A percentile compares a stretch with the other conserved stretches of the same genome.
These are phyloP conservation scores for Komagataella pastoris DNA, from an alignment of 805 yeast species.

Conservation along the genomic window DNA sequence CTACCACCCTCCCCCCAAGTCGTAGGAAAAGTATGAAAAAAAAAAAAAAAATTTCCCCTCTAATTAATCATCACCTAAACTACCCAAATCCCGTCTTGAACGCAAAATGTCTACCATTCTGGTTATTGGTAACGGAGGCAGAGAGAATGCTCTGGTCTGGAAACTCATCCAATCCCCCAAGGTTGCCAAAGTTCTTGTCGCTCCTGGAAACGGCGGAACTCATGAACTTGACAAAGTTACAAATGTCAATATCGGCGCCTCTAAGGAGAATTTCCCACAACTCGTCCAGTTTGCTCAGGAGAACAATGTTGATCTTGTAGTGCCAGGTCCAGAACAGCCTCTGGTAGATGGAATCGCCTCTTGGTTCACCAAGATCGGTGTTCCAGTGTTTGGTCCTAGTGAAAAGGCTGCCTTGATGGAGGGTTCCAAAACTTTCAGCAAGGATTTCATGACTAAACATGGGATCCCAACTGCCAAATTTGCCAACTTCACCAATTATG, in stretches of 20 bases:
- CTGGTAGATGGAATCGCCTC: slow-evolving; percentile 84
- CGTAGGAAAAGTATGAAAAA: background rate
- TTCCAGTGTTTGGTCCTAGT: slow-evolving; percentile 96
- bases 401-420: slow-evolving; percentile 86
- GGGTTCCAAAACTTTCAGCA: slow-evolving; percentile 92
- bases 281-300: slow-evolving; percentile 66
- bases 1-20: background rate
- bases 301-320: slow-evolving; percentile 55
- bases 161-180: slow-evolving; percentile 66
- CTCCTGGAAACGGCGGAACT: slow-evolving; percentile 98
- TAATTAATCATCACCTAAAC: background rate
- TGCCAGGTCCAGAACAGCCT: slow-evolving; percentile 99
- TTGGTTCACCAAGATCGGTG: slow-evolving; percentile 66
- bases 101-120: slow-evolving; percentile 37
- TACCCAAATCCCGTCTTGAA: background rate
- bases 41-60: background rate
- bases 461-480: slow-evolving; percentile 90
- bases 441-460: slow-evolving; percentile 86
- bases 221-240: slow-evolving; percentile 41
- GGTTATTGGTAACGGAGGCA: slow-evolving; percentile 94
- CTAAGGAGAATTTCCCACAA: slow-evolving; percentile 51
- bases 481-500: slow-evolving; percentile 67
- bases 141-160: slow-evolving; percentile 97
- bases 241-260: slow-evolving; percentile 57
- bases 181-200: slow-evolving; percentile 68